These are phyloP conservation scores for Leccinum pellstonianum DNA, from an alignment of 768 basidiomycete species.

Conservation along the genomic window DNA sequence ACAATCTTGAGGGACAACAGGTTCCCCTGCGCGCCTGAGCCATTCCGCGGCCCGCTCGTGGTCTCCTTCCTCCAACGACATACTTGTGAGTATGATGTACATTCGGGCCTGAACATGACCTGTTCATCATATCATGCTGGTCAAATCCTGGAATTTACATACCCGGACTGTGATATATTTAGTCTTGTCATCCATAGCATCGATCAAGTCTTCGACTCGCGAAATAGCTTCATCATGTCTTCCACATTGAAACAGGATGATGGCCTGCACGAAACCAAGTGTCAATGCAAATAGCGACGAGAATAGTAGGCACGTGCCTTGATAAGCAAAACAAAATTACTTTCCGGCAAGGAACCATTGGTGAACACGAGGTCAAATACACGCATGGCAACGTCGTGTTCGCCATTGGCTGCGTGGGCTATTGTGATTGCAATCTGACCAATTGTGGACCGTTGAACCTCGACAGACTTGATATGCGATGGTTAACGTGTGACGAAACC, in stretches of 20 bases:
- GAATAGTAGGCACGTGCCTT: not conserved
- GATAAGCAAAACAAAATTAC: conserved; percentile 9
- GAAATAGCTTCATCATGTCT: not conserved
- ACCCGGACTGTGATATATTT: conserved; percentile 5
- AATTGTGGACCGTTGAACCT: conserved; percentile 5
- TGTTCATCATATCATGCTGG: not conserved
- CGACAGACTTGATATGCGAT: not conserved
- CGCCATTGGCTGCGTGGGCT: not conserved
- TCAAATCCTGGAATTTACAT: not conserved
- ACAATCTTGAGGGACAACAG: not conserved
- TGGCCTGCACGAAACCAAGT: not conserved
- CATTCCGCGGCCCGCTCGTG: not conserved
- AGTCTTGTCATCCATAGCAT: not conserved
- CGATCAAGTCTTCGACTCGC: conserved; percentile 5
- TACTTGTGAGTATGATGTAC: not conserved
- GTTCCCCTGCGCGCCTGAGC: too few species aligned
- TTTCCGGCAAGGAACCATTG: not conserved
- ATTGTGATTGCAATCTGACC: conserved; percentile 11
- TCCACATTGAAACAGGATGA: conserved; percentile 9
- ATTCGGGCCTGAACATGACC: conserved; percentile 5
- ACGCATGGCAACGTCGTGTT: conserved; percentile 3
- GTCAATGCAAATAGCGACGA: not conserved
- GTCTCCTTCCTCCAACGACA: not conserved
- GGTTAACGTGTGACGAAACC: not conserved
- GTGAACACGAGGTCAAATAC: conserved; percentile 13